Evolutionary conservation across 192 early-diverging fungal species (phyloP).

Genomic region (Irineochytrium annulatum): DNA sequence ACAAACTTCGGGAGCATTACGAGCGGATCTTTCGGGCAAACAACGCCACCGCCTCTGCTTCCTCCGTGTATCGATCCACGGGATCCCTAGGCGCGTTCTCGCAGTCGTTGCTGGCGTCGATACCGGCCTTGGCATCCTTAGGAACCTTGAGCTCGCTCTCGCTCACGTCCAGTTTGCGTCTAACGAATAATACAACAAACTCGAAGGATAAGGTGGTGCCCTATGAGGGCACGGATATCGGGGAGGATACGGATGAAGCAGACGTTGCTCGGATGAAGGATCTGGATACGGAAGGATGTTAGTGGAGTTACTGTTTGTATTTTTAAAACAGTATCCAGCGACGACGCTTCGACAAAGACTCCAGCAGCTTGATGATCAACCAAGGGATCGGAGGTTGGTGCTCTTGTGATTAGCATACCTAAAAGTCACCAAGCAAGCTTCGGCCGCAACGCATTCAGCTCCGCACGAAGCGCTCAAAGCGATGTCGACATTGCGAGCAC

Average conservation of each 20-base stretch:
- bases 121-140: conserved; percentile 30
- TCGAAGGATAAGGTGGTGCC: too few relatives aligned
- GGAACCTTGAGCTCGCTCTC: conserved; percentile 3
- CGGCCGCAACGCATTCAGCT: conserved; percentile 83
- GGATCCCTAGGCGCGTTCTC: conserved; percentile 22
- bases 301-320: conserved; percentile 20
- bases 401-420: conserved; percentile 10
- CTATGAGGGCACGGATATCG: too few relatives aligned
- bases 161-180: neutral
- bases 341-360: conserved; percentile 59
- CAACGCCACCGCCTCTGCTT: neutral
- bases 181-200: too few relatives aligned
- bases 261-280: conserved; percentile 15
- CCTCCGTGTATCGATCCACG: conserved; percentile 16
- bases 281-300: conserved; percentile 39
- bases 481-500: conserved; percentile 83
- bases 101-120: conserved; percentile 29
- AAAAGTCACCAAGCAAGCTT: conserved; percentile 37
- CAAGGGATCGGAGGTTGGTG: conserved; percentile 17
- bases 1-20: conserved; percentile 77
- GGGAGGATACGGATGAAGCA: neutral
- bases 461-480: conserved; percentile 78
- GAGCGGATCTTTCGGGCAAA: conserved; percentile 63
- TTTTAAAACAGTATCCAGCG: conserved; percentile 9
- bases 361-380: conserved; percentile 60